phyloP scores from a whole-genome alignment of 1,139 yeast species.

The Sugiyamaella castrensis region DNA sequence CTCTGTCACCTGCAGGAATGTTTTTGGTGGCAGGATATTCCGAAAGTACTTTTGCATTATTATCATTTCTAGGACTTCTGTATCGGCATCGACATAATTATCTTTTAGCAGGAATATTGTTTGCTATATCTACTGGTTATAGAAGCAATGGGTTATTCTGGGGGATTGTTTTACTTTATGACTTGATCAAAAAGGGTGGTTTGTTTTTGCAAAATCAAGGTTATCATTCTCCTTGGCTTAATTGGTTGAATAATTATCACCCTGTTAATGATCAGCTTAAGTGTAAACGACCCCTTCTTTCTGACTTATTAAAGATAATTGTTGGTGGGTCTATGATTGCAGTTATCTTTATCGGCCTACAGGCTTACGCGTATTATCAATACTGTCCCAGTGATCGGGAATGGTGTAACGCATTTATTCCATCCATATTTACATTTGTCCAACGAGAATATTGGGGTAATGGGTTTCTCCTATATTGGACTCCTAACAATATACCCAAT shows the following conservation, averaged over 20 bases:
- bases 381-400: slow-evolving; percentile 66
- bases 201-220: slow-evolving; percentile 1
- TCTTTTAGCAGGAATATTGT: slow-evolving; percentile 54
- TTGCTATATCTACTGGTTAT: slow-evolving; percentile 57
- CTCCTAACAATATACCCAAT: slow-evolving; percentile 74
- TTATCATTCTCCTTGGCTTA: too few species aligned
- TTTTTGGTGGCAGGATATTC: slow-evolving; percentile 74
- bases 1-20: slow-evolving; percentile 75
- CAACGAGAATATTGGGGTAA: slow-evolving; percentile 81
- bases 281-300: too few species aligned
- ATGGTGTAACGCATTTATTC: slow-evolving; percentile 66
- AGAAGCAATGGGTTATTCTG: slow-evolving; percentile 75
- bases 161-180: slow-evolving; percentile 66
- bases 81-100: slow-evolving; percentile 43
- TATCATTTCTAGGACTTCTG: slow-evolving; percentile 58
- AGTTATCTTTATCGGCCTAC: slow-evolving; percentile 45
- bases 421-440: slow-evolving; percentile 69
- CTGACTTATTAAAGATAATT: slow-evolving; percentile 27
- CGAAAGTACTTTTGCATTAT: slow-evolving; percentile 69
- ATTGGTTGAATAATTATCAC: too few species aligned
- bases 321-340: slow-evolving; percentile 57
- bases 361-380: slow-evolving; percentile 50
- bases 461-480: slow-evolving; percentile 84
- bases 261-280: too few species aligned
- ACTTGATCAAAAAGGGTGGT: slow-evolving; percentile 32